Evolutionary conservation across 495 filamentous ascomycete genomes (phyloP), one percentile per base, ranked within the genome.

Genomic region (Xylaria flabelliformis): DNA sequence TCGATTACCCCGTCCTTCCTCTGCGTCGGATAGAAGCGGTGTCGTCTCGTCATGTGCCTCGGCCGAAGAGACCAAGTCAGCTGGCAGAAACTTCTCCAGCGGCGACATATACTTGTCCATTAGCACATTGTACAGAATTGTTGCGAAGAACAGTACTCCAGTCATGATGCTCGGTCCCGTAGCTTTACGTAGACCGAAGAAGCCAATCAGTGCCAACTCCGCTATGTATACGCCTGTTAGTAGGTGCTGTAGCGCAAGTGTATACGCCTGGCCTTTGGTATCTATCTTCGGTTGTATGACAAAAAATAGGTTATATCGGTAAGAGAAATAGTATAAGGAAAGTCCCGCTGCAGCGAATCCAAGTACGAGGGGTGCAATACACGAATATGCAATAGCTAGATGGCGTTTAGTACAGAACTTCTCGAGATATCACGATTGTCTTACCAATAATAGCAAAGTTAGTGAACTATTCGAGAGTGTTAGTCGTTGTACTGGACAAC

Each of bases 291-390:
- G 85, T 74, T 94, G 90, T 70, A 90, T 92, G 24, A 95, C 91
- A 80, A 92, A 97, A 56, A 97, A 85, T 67, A 97, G 77, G 77
- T 94, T 93, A 85, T 97, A 97, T 10, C 92, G 90, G 83, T 93
- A 97, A 53, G 93, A 91, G 67, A 93, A 85, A 79, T 94, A 94
- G 80, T 95, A 90, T 71, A 97, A 86, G 59, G 87, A 89, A 71
- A 97, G 84, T 29, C 93, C 94, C 44, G 94, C 83, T 10, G 89
- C 88, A 8, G 91, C 91, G 76, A 97, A 97, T 15, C 90, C 89
- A n/a, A 97, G 83, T 62, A 97, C 90, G n/a, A 97, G 81, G 0
- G 94, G 94, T 4, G 95, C 93, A 76, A 97, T 96, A 80, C 92
- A 92, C 10, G 94, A 93, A 77, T 97, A 97, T 68, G 90, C 90